phyloP scores from a whole-genome alignment of 208 protist genomes.

The Vickermania ingenoplastis region DNA sequence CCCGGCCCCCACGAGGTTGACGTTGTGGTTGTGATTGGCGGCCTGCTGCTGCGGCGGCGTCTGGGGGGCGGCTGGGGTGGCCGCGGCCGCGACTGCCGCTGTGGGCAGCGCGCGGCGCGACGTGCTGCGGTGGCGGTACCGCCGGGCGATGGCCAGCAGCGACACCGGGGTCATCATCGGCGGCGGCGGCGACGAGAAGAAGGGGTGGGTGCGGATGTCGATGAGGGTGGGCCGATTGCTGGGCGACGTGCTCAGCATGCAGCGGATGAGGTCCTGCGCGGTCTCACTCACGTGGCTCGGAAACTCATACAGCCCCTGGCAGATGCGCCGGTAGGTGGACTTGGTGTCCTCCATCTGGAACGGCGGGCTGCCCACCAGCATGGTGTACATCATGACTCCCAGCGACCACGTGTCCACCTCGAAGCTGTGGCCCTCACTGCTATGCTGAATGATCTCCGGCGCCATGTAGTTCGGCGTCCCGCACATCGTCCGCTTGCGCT shows the following conservation, averaged over 20 bases:
- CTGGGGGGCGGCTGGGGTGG: conserved; percentile 2
- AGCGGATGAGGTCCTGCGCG: conserved; percentile 76
- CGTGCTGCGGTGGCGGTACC: conserved; percentile 20
- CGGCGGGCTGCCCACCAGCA: conserved; percentile 71
- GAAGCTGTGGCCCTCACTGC: conserved; percentile 74
- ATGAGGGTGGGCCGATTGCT: conserved; percentile 51
- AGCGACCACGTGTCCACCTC: conserved; percentile 93
- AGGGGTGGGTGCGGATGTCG: conserved; percentile 83
- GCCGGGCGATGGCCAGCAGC: too few species aligned
- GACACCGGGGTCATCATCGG: conserved; percentile 27
- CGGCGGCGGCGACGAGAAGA: conserved; percentile 64
- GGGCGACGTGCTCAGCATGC: conserved; percentile 70
- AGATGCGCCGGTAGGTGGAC: conserved; percentile 50
- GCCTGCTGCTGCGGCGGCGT: too few species aligned
- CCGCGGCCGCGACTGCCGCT: neutral
- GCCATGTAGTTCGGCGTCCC: conserved; percentile 96
- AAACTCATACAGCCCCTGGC: conserved; percentile 62
- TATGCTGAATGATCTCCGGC: conserved; percentile 65
- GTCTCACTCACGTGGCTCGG: conserved; percentile 48
- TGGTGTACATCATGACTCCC: conserved; percentile 88
- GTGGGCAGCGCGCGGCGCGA: conserved; percentile 10
- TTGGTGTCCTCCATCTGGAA: conserved; percentile 68
- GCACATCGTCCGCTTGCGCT: conserved; percentile 76
- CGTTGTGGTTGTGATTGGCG: too few species aligned
- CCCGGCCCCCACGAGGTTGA: too few species aligned